phyloP scores from a whole-genome alignment of 202 grass and related monocot species.

The Panicum hallii region DNA sequence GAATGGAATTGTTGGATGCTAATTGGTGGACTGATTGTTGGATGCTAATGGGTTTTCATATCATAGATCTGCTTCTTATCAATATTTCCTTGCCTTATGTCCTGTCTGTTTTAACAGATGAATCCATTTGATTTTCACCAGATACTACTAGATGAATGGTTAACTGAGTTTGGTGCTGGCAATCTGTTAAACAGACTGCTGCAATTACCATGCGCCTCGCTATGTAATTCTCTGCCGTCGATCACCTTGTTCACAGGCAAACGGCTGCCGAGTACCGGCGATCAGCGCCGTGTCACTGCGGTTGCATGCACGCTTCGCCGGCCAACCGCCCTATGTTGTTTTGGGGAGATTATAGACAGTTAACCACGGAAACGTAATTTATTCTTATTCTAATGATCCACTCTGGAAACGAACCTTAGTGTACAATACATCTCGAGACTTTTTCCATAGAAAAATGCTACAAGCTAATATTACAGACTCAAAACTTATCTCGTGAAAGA shows the following conservation, averaged over 20 bases:
- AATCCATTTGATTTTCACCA: too few species aligned
- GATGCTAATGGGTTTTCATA: too few species aligned
- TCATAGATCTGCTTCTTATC: too few species aligned
- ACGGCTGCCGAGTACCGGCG: too few species aligned
- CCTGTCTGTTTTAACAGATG: too few species aligned
- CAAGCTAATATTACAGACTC: slow-evolving; percentile 33
- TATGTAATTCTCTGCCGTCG: not conserved
- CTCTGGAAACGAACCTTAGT: not conserved
- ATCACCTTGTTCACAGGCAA: not conserved
- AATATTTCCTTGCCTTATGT: too few species aligned
- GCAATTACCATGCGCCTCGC: too few species aligned
- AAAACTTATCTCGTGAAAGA: slow-evolving; percentile 42
- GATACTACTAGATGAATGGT: too few species aligned
- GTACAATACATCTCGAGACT: slow-evolving; percentile 20
- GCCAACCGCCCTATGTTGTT: not conserved
- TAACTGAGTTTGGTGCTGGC: not conserved
- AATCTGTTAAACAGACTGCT: too few species aligned
- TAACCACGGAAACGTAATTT: not conserved
- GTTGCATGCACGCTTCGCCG: not conserved
- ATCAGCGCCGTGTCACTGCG: too few species aligned
- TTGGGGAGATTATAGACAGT: not conserved
- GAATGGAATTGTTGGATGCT: not conserved
- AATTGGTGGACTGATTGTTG: too few species aligned
- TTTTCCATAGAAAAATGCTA: not conserved
- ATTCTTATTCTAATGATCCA: slow-evolving; percentile 33